phyloP scores from a whole-genome alignment of 805 yeast species.

The Dipodascus geniculatus region DNA sequence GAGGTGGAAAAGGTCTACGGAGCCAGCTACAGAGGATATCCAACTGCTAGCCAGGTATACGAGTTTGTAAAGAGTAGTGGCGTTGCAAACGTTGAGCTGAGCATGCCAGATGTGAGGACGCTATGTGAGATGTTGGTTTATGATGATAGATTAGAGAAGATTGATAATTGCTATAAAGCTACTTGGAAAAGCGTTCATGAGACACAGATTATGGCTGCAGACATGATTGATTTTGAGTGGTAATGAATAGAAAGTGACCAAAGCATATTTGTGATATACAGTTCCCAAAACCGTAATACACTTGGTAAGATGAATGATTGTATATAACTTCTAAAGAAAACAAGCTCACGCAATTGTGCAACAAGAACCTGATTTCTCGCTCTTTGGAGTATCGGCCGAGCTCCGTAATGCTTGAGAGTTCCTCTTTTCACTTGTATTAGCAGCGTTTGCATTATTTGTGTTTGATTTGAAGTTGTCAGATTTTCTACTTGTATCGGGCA shows the following conservation, averaged over 20 bases:
- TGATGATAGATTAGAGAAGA: constrained; percentile 49
- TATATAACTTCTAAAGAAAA: not conserved
- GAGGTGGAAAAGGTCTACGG: constrained; percentile 39
- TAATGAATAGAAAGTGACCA: too few relatives aligned
- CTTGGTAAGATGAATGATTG: too few relatives aligned
- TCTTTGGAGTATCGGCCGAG: too few relatives aligned
- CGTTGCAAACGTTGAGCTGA: constrained; percentile 65
- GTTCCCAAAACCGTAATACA: too few relatives aligned
- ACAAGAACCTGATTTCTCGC: not conserved
- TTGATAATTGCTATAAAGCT: constrained; percentile 26
- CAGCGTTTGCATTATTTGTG: too few relatives aligned
- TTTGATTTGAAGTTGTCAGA: too few relatives aligned
- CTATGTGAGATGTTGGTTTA: constrained; percentile 67
- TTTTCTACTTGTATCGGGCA: not conserved
- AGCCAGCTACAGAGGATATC: constrained; percentile 44
- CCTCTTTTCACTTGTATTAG: too few relatives aligned
- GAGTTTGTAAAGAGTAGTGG: constrained; percentile 55
- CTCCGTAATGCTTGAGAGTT: too few relatives aligned
- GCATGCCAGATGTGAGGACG: constrained; percentile 53
- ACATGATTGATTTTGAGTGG: not conserved
- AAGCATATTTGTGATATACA: too few relatives aligned
- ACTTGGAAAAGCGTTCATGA: not conserved
- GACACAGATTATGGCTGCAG: not conserved
- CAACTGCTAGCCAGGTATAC: constrained; percentile 53
- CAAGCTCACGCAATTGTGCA: too few relatives aligned